Conservation (phyloP, 83 land plant genomes). For the Larix sibirica region DNA sequence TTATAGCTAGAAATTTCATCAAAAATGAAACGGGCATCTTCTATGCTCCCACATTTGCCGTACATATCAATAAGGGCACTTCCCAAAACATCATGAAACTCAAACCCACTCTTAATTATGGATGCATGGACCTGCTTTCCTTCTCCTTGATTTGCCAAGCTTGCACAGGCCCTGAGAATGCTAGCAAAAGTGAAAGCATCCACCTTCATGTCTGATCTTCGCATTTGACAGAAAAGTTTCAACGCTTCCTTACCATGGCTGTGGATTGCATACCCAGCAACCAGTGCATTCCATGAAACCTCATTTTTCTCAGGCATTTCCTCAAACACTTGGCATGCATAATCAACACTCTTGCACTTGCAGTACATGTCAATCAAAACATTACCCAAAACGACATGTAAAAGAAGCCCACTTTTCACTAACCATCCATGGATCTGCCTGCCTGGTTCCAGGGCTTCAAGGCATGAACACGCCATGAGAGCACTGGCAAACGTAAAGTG, state of each 20-base stretch:
- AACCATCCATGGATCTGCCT: constrained; percentile 9
- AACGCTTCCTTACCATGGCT: constrained; percentile 49
- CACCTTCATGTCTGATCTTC: constrained; percentile 11
- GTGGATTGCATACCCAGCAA: constrained; percentile 46
- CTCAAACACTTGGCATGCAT: constrained; percentile 8
- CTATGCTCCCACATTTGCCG: neutral
- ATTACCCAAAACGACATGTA: neutral
- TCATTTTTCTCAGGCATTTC: neutral
- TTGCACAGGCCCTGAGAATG: constrained; percentile 24
- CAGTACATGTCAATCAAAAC: constrained; percentile 11
- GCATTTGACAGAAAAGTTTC: constrained; percentile 39
- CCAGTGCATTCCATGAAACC: constrained; percentile 40
- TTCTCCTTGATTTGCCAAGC: neutral
- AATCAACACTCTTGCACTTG: neutral
- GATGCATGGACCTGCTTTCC: neutral
- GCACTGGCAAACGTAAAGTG: neutral
- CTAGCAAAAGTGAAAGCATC: constrained; percentile 13
- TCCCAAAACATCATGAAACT: neutral
- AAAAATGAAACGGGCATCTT: neutral
- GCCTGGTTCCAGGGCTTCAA: neutral
- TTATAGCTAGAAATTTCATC: neutral
- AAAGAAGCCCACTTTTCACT: constrained; percentile 5
- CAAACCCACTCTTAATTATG: constrained; percentile 5
- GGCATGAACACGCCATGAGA: constrained; percentile 7
- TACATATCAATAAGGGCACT: neutral